Conservation (phyloP, 805 yeast genomes). For the Candida taoyuanica region DNA sequence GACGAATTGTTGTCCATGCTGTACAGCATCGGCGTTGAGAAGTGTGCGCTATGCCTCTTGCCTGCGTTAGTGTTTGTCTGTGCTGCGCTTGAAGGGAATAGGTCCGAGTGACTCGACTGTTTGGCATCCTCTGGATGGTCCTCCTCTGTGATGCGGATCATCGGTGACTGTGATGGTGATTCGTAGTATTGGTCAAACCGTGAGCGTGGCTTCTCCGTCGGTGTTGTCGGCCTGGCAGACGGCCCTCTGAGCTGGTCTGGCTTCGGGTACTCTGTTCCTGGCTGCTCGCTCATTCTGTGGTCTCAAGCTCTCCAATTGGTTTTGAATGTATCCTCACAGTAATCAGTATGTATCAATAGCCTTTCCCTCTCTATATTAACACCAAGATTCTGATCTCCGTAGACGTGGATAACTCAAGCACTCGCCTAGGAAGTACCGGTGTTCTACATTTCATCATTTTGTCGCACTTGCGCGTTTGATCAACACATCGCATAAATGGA, state of each 20-base stretch:
- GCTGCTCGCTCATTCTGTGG: no score
- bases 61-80: constrained; percentile 3
- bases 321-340: no score
- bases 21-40: constrained; percentile 14
- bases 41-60: constrained; percentile 17
- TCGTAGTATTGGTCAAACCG: constrained; percentile 20
- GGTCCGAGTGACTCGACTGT: constrained; percentile 12
- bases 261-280: no score
- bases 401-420: no score
- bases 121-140: constrained; percentile 5
- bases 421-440: no score
- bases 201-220: constrained; percentile 20
- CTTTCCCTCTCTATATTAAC: no score
- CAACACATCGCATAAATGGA: no score
- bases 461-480: no score
- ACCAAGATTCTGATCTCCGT: no score
- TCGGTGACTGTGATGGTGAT: constrained; percentile 24
- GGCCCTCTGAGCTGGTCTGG: neutral
- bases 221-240: constrained; percentile 10
- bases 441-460: no score
- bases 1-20: constrained; percentile 20
- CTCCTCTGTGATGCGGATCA: constrained; percentile 27
- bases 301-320: no score
- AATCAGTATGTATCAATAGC: no score
- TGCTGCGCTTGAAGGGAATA: constrained; percentile 19